Evolutionary conservation across 371 early-diverging fungal genomes (phyloP).

Genomic region (Lichtheimia ornata): DNA sequence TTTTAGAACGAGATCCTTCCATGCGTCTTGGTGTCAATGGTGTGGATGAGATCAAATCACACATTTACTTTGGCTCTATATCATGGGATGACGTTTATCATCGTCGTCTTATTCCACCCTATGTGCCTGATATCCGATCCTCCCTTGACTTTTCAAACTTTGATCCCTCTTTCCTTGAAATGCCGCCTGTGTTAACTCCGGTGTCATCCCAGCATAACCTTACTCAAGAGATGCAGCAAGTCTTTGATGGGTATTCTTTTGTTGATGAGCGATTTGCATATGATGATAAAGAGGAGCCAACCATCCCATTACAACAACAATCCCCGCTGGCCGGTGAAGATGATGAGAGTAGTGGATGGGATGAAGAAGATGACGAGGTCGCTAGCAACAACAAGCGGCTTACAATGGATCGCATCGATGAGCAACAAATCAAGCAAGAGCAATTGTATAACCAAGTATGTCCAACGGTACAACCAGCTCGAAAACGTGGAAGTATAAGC

Average conservation of each 20-base stretch:
- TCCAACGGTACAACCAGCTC: slow-evolving; percentile 19
- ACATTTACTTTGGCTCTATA: slow-evolving; percentile 68
- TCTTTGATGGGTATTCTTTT: slow-evolving; percentile 63
- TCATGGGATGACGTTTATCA: slow-evolving; percentile 72
- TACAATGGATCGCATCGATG: slow-evolving; percentile 20
- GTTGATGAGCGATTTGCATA: slow-evolving; percentile 29
- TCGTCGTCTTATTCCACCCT: slow-evolving; percentile 56
- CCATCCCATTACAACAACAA: neutral
- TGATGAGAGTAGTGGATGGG: slow-evolving; percentile 9
- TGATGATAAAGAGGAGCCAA: slow-evolving; percentile 7
- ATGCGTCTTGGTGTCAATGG: slow-evolving; percentile 63
- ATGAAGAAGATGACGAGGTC: neutral
- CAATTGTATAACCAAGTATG: slow-evolving; percentile 13
- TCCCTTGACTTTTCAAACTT: slow-evolving; percentile 68
- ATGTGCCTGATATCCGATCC: slow-evolving; percentile 52
- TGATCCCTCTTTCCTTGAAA: slow-evolving; percentile 59
- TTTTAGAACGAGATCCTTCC: slow-evolving; percentile 72
- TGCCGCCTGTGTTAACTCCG: slow-evolving; percentile 55
- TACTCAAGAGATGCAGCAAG: slow-evolving; percentile 51
- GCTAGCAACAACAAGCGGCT: slow-evolving; percentile 7
- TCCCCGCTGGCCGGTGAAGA: slow-evolving; percentile 6
- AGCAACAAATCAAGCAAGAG: slow-evolving; percentile 16
- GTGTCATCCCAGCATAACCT: slow-evolving; percentile 43
- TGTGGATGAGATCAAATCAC: slow-evolving; percentile 65
- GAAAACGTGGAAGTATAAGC: slow-evolving; percentile 48